Evolutionary conservation across 305 asterid species (phyloP).

Genomic region (Fraxinus floribunda): DNA sequence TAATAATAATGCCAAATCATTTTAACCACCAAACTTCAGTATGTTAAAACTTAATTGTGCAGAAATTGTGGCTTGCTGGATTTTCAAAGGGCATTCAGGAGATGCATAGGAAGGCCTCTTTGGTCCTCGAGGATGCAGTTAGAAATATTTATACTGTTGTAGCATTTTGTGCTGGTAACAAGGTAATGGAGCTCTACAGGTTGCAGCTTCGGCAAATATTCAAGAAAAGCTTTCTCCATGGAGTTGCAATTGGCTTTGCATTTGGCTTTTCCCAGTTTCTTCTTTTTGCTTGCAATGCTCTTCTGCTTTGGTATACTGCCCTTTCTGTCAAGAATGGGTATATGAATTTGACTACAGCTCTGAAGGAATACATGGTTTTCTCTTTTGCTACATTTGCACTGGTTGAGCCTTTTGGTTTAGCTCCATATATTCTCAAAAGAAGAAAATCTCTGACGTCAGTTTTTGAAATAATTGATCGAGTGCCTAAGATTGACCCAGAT

Average conservation of each 20-base stretch:
- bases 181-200: constrained; percentile 97
- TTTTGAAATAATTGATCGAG: constrained; percentile 91
- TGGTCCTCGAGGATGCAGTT: constrained; percentile 97
- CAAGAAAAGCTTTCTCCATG: constrained; percentile 91
- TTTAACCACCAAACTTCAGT: constrained; percentile 14
- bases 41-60: constrained; percentile 32
- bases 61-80: constrained; percentile 99
- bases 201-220: constrained; percentile 78
- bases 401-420: constrained; percentile 98
- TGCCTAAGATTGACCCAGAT: constrained; percentile 96
- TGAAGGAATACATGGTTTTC: constrained; percentile 95
- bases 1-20: background rate
- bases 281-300: constrained; percentile 96
- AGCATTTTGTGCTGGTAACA: constrained; percentile 97
- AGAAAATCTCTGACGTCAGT: constrained; percentile 85
- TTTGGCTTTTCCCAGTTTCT: constrained; percentile 98
- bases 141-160: constrained; percentile 96
- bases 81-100: constrained; percentile 99
- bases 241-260: constrained; percentile 94
- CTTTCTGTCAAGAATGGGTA: constrained; percentile 63
- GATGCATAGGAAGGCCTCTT: constrained; percentile 98
- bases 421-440: constrained; percentile 95
- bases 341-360: constrained; percentile 65
- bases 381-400: constrained; percentile 97
- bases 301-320: constrained; percentile 96